These are phyloP conservation scores for Pythium coloratum DNA, from an alignment of 352 stramenopile genomes.

Conservation along the genomic window DNA sequence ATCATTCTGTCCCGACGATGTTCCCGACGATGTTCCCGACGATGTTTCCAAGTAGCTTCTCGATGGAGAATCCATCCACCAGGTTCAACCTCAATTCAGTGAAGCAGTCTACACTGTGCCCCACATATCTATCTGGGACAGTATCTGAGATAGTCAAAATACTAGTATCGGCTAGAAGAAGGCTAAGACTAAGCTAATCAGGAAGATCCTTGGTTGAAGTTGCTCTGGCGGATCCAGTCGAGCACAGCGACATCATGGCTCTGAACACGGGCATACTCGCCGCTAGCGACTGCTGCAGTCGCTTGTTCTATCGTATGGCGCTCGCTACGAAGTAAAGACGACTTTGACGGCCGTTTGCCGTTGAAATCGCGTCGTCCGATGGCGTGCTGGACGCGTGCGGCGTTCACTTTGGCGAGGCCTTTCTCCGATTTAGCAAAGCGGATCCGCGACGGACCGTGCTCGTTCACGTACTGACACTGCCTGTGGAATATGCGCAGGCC, in stretches of 20 bases:
- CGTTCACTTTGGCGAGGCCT: conserved; percentile 42
- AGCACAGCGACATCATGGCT: not conserved
- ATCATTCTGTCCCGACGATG: not conserved
- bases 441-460: conserved; percentile 37
- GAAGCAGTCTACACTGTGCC: not conserved
- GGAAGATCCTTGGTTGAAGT: conserved; percentile 3
- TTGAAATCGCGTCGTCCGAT: conserved; percentile 37
- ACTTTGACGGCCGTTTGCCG: conserved; percentile 18
- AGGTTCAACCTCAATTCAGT: conserved; percentile 1
- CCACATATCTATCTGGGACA: conserved; percentile 1
- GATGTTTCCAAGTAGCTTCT: not conserved
- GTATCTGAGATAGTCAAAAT: not conserved
- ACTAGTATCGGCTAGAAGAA: not conserved
- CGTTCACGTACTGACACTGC: conserved; percentile 40
- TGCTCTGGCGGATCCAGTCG: conserved; percentile 3
- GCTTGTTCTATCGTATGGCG: conserved; percentile 39
- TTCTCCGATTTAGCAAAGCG: conserved; percentile 41
- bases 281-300: conserved; percentile 20
- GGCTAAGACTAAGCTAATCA: not conserved
- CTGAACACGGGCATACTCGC: conserved; percentile 24
- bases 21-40: too few species aligned
- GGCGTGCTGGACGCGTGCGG: conserved; percentile 39
- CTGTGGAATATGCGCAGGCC: conserved; percentile 52
- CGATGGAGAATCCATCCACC: conserved; percentile 1
- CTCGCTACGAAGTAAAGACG: conserved; percentile 40